phyloP scores from a whole-genome alignment of 2,329 filamentous ascomycete species.

The Pestalotiopsis sp. region DNA sequence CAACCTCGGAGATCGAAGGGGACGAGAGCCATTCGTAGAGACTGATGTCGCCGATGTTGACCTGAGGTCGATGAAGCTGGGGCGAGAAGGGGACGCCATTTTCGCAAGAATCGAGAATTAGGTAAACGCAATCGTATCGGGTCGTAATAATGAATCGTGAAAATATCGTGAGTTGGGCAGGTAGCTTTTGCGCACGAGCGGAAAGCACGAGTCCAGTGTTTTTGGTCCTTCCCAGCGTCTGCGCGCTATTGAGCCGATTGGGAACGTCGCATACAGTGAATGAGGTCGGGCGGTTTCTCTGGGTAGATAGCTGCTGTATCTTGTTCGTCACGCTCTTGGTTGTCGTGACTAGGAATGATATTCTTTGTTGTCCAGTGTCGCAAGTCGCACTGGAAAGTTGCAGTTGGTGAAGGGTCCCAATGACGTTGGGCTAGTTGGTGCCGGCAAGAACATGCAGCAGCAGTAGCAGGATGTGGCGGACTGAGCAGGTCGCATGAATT shows the following conservation, averaged over 20 bases:
- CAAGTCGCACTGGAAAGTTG: background rate
- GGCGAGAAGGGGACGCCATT: slow-evolving; percentile 40
- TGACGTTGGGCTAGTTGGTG: background rate
- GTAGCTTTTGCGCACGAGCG: background rate
- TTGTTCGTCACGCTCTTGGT: background rate
- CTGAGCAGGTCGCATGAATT: slow-evolving; percentile 10
- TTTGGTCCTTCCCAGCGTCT: background rate
- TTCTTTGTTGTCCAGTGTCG: background rate
- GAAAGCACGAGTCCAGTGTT: background rate
- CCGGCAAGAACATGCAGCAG: background rate
- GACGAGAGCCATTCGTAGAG: slow-evolving; percentile 47
- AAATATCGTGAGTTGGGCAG: slow-evolving; percentile 1
- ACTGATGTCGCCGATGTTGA: slow-evolving; percentile 57
- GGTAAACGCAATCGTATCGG: background rate
- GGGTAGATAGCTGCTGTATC: background rate
- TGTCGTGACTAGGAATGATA: background rate
- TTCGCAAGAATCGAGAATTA: slow-evolving; percentile 44
- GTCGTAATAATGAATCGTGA: background rate
- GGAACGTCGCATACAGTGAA: slow-evolving; percentile 1
- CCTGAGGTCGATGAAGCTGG: slow-evolving; percentile 62
- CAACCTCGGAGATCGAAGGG: slow-evolving; percentile 72
- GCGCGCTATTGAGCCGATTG: background rate
- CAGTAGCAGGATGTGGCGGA: slow-evolving; percentile 7
- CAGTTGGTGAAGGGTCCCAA: background rate
- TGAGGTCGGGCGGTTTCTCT: background rate